These are phyloP conservation scores for Tricholoma terreum DNA, from an alignment of 768 basidiomycete genomes.

Conservation along the genomic window DNA sequence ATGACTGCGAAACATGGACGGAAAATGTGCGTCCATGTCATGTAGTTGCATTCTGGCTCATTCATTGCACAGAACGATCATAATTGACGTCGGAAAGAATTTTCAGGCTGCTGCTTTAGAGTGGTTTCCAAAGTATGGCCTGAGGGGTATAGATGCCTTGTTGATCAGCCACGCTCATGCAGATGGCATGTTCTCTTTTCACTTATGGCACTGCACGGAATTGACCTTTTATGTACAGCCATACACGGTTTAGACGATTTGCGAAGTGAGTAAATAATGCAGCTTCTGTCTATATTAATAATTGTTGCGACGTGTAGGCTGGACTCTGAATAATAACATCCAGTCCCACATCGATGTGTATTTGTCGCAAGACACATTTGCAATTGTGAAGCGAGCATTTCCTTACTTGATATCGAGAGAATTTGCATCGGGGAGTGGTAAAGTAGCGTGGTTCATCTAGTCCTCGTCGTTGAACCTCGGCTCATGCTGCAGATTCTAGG, in stretches of 20 bases:
- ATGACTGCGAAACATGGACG: constrained; percentile 38
- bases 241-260: constrained; percentile 91
- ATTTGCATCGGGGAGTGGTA: constrained; percentile 76
- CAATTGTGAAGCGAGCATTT: constrained; percentile 65
- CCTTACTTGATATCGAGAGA: constrained; percentile 79
- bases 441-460: constrained; percentile 41
- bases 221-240: constrained; percentile 36
- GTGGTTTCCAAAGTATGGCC: constrained; percentile 64
- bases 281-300: neutral
- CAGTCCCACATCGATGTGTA: constrained; percentile 77
- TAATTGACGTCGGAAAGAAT: constrained; percentile 88
- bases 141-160: constrained; percentile 56
- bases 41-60: constrained; percentile 1
- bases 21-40: constrained; percentile 44
- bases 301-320: constrained; percentile 42
- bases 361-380: constrained; percentile 60
- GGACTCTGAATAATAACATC: constrained; percentile 66
- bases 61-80: constrained; percentile 52
- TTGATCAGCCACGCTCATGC: constrained; percentile 89
- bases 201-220: neutral
- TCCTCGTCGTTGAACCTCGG: neutral
- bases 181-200: constrained; percentile 44
- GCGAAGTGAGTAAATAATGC: constrained; percentile 50
- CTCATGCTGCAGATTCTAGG: constrained; percentile 36
- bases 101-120: constrained; percentile 55